phyloP scores from a whole-genome alignment of 1,139 yeast species.

The Sugiyamaella japonica region DNA sequence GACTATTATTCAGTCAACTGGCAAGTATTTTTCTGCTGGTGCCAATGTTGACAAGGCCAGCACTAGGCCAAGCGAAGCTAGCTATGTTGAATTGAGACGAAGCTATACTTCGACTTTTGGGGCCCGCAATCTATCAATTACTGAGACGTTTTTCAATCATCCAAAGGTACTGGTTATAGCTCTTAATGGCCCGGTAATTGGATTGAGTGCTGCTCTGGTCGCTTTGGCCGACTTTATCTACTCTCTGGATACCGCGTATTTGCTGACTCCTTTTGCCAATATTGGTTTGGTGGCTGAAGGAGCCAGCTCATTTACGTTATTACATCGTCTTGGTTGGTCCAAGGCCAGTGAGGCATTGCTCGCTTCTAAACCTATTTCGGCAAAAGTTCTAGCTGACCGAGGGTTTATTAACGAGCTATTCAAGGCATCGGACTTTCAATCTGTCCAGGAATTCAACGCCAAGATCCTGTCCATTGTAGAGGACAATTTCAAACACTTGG shows the following conservation, averaged over 20 bases:
- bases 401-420: constrained; percentile 67
- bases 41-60: constrained; percentile 57
- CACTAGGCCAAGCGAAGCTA: constrained; percentile 22
- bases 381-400: constrained; percentile 54
- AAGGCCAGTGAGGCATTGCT: constrained; percentile 72
- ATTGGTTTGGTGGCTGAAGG: constrained; percentile 87
- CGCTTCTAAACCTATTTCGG: constrained; percentile 64
- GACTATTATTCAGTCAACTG: constrained; percentile 70
- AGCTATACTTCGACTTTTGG: constrained; percentile 45
- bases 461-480: constrained; percentile 51
- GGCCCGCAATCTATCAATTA: constrained; percentile 68
- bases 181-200: constrained; percentile 86
- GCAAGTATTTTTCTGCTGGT: constrained; percentile 82
- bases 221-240: constrained; percentile 76
- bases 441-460: constrained; percentile 62
- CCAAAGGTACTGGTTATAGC: constrained; percentile 71
- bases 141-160: constrained; percentile 70
- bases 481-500: constrained; percentile 45
- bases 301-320: constrained; percentile 67
- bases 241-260: constrained; percentile 61
- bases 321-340: constrained; percentile 71
- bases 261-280: constrained; percentile 77
- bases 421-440: constrained; percentile 45
- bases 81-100: constrained; percentile 24
- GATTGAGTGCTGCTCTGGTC: constrained; percentile 72